phyloP scores from a whole-genome alignment of 148 eudicot species.

The Rhododendron griersonianum region DNA sequence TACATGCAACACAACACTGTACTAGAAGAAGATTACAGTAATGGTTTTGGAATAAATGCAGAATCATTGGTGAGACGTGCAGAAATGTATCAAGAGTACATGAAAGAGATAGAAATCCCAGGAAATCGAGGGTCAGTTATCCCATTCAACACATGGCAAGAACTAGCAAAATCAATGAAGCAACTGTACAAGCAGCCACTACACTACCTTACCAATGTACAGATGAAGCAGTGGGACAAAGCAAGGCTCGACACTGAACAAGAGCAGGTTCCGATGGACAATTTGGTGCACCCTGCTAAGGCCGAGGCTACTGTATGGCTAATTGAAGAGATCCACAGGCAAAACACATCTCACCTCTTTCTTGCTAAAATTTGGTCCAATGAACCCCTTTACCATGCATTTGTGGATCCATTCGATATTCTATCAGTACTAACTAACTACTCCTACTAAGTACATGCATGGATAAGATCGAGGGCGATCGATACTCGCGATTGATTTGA shows the following conservation, averaged over 20 bases:
- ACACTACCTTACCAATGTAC: constrained; percentile 5
- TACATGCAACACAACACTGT: too few species aligned
- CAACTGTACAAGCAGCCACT: constrained; percentile 4
- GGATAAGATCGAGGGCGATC: not conserved
- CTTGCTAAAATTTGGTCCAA: constrained; percentile 1
- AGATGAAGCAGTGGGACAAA: constrained; percentile 6
- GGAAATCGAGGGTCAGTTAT: not conserved
- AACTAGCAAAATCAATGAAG: not conserved
- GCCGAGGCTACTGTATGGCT: constrained; percentile 6
- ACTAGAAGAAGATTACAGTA: not conserved
- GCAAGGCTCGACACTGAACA: not conserved
- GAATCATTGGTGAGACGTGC: not conserved
- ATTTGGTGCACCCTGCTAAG: not conserved
- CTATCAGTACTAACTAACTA: too few species aligned
- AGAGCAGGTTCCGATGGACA: not conserved
- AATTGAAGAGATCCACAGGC: constrained; percentile 7
- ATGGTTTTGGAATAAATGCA: constrained; percentile 1
- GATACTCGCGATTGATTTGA: not conserved
- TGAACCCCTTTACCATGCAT: constrained; percentile 3
- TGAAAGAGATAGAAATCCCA: not conserved
- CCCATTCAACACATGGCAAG: constrained; percentile 6
- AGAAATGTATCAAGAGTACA: constrained; percentile 5
- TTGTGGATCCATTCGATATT: not conserved
- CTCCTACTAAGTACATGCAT: not conserved
- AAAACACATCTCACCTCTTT: not conserved